Evolutionary conservation across 1,284 basidiomycete species (phyloP).

Genomic region (Cutaneotrichosporon sp.): DNA sequence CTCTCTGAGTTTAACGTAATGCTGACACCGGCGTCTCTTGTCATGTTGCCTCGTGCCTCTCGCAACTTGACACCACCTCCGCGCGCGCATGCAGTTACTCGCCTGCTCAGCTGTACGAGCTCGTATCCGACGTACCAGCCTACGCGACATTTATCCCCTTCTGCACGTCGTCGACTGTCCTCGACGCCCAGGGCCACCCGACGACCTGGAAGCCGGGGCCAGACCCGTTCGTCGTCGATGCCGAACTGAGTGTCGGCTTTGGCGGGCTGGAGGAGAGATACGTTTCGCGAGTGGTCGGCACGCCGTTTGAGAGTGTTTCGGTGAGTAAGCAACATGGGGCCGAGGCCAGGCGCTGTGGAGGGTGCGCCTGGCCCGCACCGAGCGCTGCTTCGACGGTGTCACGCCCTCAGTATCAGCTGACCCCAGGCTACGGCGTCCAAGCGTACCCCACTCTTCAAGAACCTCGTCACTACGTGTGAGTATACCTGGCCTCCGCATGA

Average conservation of each 20-base stretch:
- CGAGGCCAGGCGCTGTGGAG: background rate
- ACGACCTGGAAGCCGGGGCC: conserved; percentile 39
- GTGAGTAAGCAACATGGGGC: too few species aligned
- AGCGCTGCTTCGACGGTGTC: too few species aligned
- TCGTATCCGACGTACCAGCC: conserved; percentile 81
- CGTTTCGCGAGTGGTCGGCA: conserved; percentile 73
- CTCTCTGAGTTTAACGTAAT: too few species aligned
- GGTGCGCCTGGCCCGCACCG: background rate
- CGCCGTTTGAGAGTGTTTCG: conserved; percentile 68
- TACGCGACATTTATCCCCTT: conserved; percentile 87
- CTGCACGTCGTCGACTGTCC: conserved; percentile 70
- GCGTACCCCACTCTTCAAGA: conserved; percentile 78
- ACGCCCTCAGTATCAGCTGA: too few species aligned
- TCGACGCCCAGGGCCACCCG: conserved; percentile 43
- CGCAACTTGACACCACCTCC: too few species aligned
- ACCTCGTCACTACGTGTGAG: conserved; percentile 65
- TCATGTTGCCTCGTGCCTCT: too few species aligned
- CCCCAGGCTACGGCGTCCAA: conserved; percentile 64
- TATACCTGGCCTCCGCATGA: background rate
- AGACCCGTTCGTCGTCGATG: conserved; percentile 60
- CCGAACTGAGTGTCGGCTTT: conserved; percentile 84
- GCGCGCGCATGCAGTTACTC: conserved; percentile 67
- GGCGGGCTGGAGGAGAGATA: conserved; percentile 82
- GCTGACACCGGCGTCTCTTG: too few species aligned
- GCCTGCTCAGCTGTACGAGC: conserved; percentile 70